Base-by-base conservation (phyloP, 257 asterid species). In the Marsdenia floribunda region DNA sequence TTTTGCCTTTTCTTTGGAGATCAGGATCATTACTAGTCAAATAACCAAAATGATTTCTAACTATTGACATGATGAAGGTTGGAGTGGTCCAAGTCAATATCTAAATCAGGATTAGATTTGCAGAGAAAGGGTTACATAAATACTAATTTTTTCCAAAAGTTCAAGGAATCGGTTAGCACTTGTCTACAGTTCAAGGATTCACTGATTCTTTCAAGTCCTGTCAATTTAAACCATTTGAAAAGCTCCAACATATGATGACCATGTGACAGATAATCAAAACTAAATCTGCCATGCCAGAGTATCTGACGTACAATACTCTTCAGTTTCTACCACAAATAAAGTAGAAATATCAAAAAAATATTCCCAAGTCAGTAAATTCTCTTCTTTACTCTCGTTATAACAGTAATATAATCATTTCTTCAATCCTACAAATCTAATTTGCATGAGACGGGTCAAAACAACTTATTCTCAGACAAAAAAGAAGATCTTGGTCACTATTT, bases 181-280 rank as follows among this genome's bases (percentile, higher is more conserved):
- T 58, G 35, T 58, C 64, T 7, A 58, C 33, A 58, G 4, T 9
- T 58, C 35, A n/a, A 13, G 44, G 16, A 60, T 60, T 24, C 33
- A 26, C 13, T 12, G 13, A 24, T 26, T 26, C 12, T 11, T 26
- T 60, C 35, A 22, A 18, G 3, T 26, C 66, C 0, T 6, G 35
- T 29, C 40, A 35, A 61, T 61, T 14, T 33, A 61, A 29, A 61
- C n/a, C 68, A 13, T 61, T 13, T 29, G 16, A 61, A 14, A 35
- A 61, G 44, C 26, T 61, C 68, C 44, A 61, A 61, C 68, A 44
- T 44, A 44, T 29, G 68, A 61, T 61, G 68, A 61, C 37, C 37
- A 29, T 61, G 7, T 61, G 44, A 29, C 68, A 59, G 18, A 22
- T 35, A 29, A 6, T 6, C 13, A 61, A 60, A 60, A 26, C 66